Base-by-base conservation (phyloP, 352 stramenopile genomes). In the Pythium diclinum region DNA sequence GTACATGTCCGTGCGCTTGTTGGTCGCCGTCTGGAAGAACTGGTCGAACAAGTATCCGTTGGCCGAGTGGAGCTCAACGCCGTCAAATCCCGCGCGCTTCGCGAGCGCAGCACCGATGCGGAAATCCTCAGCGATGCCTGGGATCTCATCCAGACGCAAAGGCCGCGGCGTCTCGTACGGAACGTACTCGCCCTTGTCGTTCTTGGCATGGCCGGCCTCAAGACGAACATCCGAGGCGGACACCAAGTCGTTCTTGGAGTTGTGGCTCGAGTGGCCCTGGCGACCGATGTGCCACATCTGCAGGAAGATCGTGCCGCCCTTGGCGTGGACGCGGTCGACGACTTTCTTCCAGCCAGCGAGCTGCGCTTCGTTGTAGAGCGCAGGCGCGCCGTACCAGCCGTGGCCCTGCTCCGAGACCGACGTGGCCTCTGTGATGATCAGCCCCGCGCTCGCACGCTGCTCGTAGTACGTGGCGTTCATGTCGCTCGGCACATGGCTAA, bases 41-140 rank as follows among this genome's bases (percentile, higher is more conserved):
- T 92, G 73, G 63, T 96, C 85, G 57, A 97, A 65, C 19, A 97
- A 67, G 61, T 97, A 97, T 11, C 88, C 90, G 64, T 97, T 92
- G 4, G 84, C 89, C 14, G 17, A 58, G 69, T 97, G 90, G 34
- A 97, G 58, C 59, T 97, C 85, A 23, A 56, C 49, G 49, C 49
- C 49, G 30, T 56, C 49, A 19, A 56, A 56, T 3, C 46, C 46
- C 19, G 46, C 96, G 69, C 21, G 87, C 87, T 52, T 97, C 16
- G 46, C 46, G 19, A 53, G 46, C 17, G 38, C 38, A 21, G 52
- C 3, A 83, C 85, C 3, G 40, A 78, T 52, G 13, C 67, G 59
- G 66, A 77, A 96, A 40, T 90, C 79, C 32, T 81, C 46, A 13
- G 93, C 73, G 14, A 76, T 66, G 9, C 36, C 21, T 30, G 73